phyloP scores from a whole-genome alignment of 257 asterid species.

The Oldenlandia corymbosa region DNA sequence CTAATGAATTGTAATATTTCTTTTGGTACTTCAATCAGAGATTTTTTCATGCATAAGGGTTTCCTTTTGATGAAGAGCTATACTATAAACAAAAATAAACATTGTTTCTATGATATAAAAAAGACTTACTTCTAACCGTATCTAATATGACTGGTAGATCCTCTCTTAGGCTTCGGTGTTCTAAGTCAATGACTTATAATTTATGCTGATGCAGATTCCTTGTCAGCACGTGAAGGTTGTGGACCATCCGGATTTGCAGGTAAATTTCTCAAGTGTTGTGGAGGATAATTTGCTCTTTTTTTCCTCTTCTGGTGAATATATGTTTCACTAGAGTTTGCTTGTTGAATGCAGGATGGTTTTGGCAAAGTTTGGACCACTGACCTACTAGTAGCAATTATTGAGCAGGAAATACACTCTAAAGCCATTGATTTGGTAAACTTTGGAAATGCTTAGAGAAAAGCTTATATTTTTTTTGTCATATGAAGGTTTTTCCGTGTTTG shows the following conservation, averaged over 20 bases:
- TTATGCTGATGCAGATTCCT: conserved; percentile 54
- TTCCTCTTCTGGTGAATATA: neutral
- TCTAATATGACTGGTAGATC: neutral
- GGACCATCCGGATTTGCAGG: conserved; percentile 89
- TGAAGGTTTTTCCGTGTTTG: neutral
- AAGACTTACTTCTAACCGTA: neutral
- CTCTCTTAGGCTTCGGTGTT: conserved; percentile 13
- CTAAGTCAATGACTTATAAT: conserved; percentile 7
- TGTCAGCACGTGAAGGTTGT: conserved; percentile 60
- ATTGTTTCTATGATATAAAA: conserved; percentile 1
- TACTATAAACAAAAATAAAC: neutral
- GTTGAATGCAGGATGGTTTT: conserved; percentile 70
- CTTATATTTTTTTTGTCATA: neutral
- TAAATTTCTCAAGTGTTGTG: conserved; percentile 21
- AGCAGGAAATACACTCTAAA: conserved; percentile 39
- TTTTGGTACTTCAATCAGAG: neutral
- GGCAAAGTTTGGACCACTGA: conserved; percentile 58
- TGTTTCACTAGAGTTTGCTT: conserved; percentile 1
- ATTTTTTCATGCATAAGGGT: neutral
- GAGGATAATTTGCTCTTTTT: neutral
- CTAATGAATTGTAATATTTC: neutral
- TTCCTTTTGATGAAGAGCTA: neutral
- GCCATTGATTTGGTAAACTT: conserved; percentile 59
- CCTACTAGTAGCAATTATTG: conserved; percentile 45
- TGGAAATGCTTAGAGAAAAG: neutral